phyloP scores from a whole-genome alignment of 2,329 filamentous ascomycete species.

The Fusarium sp. region DNA sequence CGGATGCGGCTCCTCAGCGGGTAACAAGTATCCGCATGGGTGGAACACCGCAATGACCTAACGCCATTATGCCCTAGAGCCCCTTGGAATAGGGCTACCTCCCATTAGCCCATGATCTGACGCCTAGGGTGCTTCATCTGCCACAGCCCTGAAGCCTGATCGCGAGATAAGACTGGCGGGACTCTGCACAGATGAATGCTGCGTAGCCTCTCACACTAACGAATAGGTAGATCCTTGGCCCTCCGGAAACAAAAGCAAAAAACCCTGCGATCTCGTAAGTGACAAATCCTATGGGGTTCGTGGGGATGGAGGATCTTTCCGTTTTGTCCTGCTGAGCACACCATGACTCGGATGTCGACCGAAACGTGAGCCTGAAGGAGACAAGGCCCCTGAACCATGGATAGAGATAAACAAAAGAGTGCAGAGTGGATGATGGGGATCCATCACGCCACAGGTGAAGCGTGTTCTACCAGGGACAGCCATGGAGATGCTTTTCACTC shows the following conservation, averaged over 20 bases:
- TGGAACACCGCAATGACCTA: not conserved
- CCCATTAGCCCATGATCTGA: not conserved
- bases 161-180: not conserved
- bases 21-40: not conserved
- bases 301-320: not conserved
- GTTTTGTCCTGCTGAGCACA: not conserved
- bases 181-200: not conserved
- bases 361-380: not conserved
- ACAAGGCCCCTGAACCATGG: not conserved
- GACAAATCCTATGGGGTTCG: not conserved
- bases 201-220: not conserved
- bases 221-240: not conserved
- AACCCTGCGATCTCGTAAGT: not conserved
- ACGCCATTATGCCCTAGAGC: not conserved
- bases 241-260: not conserved
- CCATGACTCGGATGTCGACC: not conserved
- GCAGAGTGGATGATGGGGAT: not conserved
- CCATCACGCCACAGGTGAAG: not conserved
- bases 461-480: not conserved
- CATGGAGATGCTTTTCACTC: not conserved
- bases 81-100: not conserved
- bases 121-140: not conserved
- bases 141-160: not conserved
- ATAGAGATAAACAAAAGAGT: not conserved
- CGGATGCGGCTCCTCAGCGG: not conserved